Percentiles rank a stretch among this genome's conserved stretches.
Evolutionary conservation across 768 basidiomycete species (phyloP).

Genomic region (Mrakia frigida): DNA sequence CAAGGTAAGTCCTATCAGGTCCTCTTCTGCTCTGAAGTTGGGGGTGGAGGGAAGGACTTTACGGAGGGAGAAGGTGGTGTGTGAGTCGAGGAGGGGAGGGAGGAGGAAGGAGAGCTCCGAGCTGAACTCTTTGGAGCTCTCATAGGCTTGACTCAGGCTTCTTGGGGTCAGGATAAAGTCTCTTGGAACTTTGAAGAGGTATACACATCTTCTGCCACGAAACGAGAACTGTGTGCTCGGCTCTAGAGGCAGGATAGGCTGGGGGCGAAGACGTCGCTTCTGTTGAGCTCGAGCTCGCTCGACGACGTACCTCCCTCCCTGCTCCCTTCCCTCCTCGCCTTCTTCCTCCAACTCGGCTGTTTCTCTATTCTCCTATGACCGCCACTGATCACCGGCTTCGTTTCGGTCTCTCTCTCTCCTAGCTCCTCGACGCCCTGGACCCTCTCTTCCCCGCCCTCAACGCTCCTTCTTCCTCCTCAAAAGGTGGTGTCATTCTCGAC

Average conservation of each 20-base stretch:
- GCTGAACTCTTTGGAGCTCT: too few species aligned
- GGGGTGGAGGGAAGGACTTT: background rate
- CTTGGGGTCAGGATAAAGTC: background rate
- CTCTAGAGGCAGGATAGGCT: background rate
- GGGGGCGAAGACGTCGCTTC: background rate
- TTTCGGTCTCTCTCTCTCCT: background rate
- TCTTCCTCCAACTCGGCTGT: background rate
- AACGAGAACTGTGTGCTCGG: background rate
- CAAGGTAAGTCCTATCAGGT: conserved; percentile 56
- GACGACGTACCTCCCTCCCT: background rate
- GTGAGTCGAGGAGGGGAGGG: background rate
- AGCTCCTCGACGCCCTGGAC: conserved; percentile 88
- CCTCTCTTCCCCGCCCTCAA: conserved; percentile 40
- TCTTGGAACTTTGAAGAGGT: background rate
- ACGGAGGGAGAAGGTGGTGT: background rate
- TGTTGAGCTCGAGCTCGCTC: background rate
- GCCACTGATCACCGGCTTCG: background rate
- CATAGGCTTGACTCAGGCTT: too few species aligned
- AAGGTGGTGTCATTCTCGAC: conserved; percentile 81
- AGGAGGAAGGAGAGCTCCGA: background rate
- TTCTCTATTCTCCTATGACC: background rate
- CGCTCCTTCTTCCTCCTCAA: conserved; percentile 7
- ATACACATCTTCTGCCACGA: background rate
- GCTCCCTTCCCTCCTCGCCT: background rate
- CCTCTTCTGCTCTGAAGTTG: background rate